phyloP scores from a whole-genome alignment of 176 grass and related monocot genomes.

The Oryza coarctata region DNA sequence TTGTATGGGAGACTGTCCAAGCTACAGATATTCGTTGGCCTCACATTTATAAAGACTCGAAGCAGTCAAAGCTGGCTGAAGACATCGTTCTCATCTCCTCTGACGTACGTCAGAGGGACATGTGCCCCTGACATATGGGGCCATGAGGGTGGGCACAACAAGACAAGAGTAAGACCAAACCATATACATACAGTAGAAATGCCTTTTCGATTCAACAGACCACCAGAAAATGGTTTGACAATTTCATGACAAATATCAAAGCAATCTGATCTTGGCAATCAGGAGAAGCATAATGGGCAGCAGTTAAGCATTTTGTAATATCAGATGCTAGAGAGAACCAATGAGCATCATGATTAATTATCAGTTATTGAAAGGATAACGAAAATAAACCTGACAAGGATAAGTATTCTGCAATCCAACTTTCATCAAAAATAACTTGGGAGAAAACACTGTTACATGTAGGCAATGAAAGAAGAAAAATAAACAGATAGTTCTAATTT shows the following conservation, averaged over 20 bases:
- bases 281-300: constrained; percentile 9
- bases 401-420: constrained; percentile 11
- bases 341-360: neutral
- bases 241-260: neutral
- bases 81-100: no score
- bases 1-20: neutral
- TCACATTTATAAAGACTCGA: neutral
- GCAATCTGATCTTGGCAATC: neutral
- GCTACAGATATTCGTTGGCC: neutral
- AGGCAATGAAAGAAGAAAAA: constrained; percentile 30
- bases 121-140: no score
- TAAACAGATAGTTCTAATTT: constrained; percentile 34
- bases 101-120: no score
- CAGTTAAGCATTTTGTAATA: neutral
- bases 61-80: neutral
- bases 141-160: no score
- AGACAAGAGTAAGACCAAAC: neutral
- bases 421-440: neutral
- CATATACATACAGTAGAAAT: neutral
- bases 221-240: neutral
- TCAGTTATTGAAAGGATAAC: neutral
- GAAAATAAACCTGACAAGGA: neutral
- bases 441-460: constrained; percentile 21
- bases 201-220: no score
- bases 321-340: neutral